Percentiles rank a stretch among this genome's conserved stretches.
Conservation (phyloP, 176 grass and related monocot species). For the Zea luxurians region DNA sequence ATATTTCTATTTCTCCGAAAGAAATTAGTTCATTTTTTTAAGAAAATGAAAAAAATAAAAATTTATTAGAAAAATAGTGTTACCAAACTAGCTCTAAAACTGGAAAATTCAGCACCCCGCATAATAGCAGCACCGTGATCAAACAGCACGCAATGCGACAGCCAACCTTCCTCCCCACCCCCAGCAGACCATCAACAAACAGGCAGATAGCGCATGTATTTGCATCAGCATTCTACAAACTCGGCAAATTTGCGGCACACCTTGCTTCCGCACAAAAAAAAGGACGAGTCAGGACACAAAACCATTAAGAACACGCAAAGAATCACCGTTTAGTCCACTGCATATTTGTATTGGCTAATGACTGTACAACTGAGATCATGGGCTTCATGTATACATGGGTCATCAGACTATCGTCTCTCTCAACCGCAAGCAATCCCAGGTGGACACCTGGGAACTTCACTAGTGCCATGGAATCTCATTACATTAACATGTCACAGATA, state of each 20-base stretch:
- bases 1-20: no score
- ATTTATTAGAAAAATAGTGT: no score
- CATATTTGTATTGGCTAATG: slow-evolving; percentile 28
- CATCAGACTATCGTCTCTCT: slow-evolving; percentile 28
- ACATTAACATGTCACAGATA: background rate
- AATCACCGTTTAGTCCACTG: background rate
- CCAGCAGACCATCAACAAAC: no score
- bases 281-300: background rate
- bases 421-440: background rate
- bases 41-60: no score
- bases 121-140: no score
- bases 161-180: no score
- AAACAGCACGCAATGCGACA: no score
- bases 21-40: no score
- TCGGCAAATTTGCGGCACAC: background rate
- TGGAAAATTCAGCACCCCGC: no score
- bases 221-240: background rate
- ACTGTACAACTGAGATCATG: slow-evolving; percentile 19
- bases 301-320: background rate
- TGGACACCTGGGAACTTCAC: background rate
- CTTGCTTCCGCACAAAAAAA: background rate
- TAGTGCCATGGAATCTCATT: background rate
- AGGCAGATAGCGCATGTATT: no score
- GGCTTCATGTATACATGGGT: slow-evolving; percentile 31
- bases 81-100: no score